Base-by-base conservation (phyloP, 2,329 filamentous ascomycete genomes). In the Cladosporium sp. region DNA sequence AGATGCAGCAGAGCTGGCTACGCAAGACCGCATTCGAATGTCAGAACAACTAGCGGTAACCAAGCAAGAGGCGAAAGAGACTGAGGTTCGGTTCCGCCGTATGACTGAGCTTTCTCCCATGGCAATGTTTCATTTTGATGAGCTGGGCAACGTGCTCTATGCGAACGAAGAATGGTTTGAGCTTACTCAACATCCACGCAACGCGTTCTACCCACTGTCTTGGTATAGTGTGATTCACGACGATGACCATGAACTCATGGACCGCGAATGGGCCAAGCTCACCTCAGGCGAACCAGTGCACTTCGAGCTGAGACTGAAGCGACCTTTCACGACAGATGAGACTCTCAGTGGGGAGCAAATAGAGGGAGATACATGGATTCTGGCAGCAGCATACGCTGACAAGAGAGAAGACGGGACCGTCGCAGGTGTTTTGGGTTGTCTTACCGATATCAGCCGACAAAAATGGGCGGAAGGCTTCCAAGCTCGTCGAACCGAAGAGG, bases 361-460 rank as follows among this genome's bases (percentile, higher is more conserved):
- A 9, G 11, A 32, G 3, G 70, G 71, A 74, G 84, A 88, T 56
- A 88, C 85, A 0, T 91, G 87, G 87, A 86, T 86, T 1, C 69
- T 90, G 19, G 85, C 90, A 75, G 86, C 81, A 52, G 86, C 85
- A 0, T 89, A 86, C 59, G 86, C 86, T 0, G 86, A 91, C 60
- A 85, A 80, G 62, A 77, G 85, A 56, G 71, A 75, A 1, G 72
- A 80, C 33, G 85, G 85, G 3, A 72, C 74, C 28, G 76, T 90
- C 48, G 87, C 88, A 70, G 82, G 84, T 55, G 84, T 63, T 3
- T 46, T 62, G 37, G 58, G 56, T 2, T 63, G 59, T 22, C 49
- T 63, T 3, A 62, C 52, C 6, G 62, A 66, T 18, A 66, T 66
- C 19, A 59, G 54, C 10, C 60, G 60, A 18, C 61, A 63, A 43